These are phyloP conservation scores for Isoetes engelmannii DNA, from an alignment of 83 land plant species.

Conservation along the genomic window DNA sequence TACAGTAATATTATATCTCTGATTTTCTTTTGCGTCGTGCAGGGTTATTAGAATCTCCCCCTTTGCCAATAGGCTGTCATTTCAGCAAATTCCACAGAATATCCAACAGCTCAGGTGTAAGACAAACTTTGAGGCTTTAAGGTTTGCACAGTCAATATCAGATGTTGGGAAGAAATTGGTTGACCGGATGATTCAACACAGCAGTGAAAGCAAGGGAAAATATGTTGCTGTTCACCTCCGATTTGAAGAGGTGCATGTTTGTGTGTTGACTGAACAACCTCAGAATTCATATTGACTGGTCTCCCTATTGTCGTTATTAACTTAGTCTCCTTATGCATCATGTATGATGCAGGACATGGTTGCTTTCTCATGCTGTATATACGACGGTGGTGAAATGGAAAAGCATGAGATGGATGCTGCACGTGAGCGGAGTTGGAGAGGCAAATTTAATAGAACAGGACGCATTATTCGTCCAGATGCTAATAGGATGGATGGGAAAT, in stretches of 20 bases:
- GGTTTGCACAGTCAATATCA: constrained; percentile 6
- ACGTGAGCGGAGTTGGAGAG: constrained; percentile 11
- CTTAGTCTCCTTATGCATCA: not conserved
- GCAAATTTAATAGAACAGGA: constrained; percentile 10
- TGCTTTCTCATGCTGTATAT: constrained; percentile 12
- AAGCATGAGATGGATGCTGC: constrained; percentile 16
- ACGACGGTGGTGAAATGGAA: constrained; percentile 13
- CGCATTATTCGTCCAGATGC: constrained; percentile 3
- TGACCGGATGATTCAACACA: constrained; percentile 9
- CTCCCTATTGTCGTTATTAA: no score
- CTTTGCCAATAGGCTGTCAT: constrained; percentile 78
- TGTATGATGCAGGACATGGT: constrained; percentile 15
- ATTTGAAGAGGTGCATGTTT: constrained; percentile 15
- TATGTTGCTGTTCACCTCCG: constrained; percentile 15
- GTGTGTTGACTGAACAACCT: not conserved
- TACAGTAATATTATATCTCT: constrained; percentile 21
- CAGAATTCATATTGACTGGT: not conserved
- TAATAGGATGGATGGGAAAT: constrained; percentile 12
- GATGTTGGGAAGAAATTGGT: constrained; percentile 4
- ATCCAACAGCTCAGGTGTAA: constrained; percentile 10
- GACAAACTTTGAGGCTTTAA: constrained; percentile 12
- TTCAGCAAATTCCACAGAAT: not conserved
- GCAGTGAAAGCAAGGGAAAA: constrained; percentile 1
- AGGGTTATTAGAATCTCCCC: constrained; percentile 80
- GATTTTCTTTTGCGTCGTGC: constrained; percentile 4